phyloP scores from a whole-genome alignment of 805 yeast species.

The Wickerhamiella azymoides region DNA sequence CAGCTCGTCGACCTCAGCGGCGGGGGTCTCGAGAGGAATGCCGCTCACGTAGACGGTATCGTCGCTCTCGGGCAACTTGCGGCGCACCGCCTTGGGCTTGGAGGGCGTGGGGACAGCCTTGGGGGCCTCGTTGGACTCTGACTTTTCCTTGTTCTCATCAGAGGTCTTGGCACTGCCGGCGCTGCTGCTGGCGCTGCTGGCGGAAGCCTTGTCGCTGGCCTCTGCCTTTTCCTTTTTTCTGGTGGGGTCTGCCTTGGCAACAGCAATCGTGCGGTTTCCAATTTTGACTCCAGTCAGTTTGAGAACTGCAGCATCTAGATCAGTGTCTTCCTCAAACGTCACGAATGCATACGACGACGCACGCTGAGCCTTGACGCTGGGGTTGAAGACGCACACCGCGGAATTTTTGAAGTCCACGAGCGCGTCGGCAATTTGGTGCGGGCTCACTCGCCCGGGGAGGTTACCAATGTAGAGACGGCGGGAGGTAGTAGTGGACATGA shows the following conservation, averaged over 20 bases:
- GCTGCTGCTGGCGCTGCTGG: slow-evolving; percentile 1
- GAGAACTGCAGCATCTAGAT: background rate
- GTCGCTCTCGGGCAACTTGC: slow-evolving; percentile 30
- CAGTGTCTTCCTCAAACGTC: background rate
- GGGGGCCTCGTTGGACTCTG: background rate
- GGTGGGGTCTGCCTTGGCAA: background rate
- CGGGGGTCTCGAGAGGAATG: slow-evolving; percentile 38
- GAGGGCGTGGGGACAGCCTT: slow-evolving; percentile 7
- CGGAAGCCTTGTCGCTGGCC: slow-evolving; percentile 10
- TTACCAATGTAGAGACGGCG: slow-evolving; percentile 1
- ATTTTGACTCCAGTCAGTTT: background rate
- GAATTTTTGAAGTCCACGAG: background rate
- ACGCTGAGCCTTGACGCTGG: background rate
- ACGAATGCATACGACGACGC: slow-evolving; percentile 6
- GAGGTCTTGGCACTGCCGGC: background rate
- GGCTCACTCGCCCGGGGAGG: background rate
- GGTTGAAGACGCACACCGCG: background rate
- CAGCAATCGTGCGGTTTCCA: background rate
- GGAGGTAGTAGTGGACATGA: background rate
- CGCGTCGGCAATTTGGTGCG: slow-evolving; percentile 2
- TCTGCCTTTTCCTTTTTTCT: slow-evolving; percentile 5
- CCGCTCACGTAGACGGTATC: slow-evolving; percentile 51
- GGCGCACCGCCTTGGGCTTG: slow-evolving; percentile 1
- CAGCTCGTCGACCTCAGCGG: slow-evolving; percentile 32
- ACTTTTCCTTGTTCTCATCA: background rate